Evolutionary conservation across 1,284 basidiomycete genomes (phyloP), one percentile per base, ranked within the genome.

Genomic region (Microbotryum scabiosae): DNA sequence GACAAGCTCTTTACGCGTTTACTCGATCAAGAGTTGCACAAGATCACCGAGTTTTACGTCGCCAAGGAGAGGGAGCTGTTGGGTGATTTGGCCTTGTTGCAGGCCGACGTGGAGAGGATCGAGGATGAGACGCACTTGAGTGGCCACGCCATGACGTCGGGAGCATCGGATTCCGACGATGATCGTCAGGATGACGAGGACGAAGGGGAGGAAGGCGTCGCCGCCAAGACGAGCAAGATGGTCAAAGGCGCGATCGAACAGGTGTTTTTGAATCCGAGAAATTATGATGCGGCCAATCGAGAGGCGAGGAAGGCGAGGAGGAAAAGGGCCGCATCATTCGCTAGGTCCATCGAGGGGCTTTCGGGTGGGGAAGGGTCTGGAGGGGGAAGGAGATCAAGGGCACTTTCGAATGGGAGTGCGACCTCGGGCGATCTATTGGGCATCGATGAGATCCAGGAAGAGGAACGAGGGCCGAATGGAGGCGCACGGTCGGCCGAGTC

Each of bases 11-110:
- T 97, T 75, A 75, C 80, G 14, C 82, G 85, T 0, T 79, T 92
- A 0, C 80, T 97, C 41, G 87, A 96, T 74, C 80, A 82, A 61
- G 92, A 98, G 72, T 79, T 94, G 48, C 78, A 80, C 72, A 97
- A 94, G 80, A 86, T 97, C 25, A 78, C 79, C 36, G 65, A 79
- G 1, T 97, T 97, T 74, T 97, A 97, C 75, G 81, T 82, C 60
- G 72, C 77, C 8, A 89, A 92, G 74, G 84, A 87, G 70, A 81
- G 79, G 46, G 87, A 92, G 61, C 74, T 93, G 1, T 71, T 83
- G 16, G 79, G 80, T 3, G 84, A 87, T 32, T 77, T 88, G 7
- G 76, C 78, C 1, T 78, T 82, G 21, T 73, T 94, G 47, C 84
- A 87, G 69, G 80, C 80, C n/a, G 82, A 86, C 46, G 79, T 91